Evolutionary conservation across 176 grass and related monocot species (phyloP), one percentile per base, ranked within the genome.

Genomic region (Themeda triandra): DNA sequence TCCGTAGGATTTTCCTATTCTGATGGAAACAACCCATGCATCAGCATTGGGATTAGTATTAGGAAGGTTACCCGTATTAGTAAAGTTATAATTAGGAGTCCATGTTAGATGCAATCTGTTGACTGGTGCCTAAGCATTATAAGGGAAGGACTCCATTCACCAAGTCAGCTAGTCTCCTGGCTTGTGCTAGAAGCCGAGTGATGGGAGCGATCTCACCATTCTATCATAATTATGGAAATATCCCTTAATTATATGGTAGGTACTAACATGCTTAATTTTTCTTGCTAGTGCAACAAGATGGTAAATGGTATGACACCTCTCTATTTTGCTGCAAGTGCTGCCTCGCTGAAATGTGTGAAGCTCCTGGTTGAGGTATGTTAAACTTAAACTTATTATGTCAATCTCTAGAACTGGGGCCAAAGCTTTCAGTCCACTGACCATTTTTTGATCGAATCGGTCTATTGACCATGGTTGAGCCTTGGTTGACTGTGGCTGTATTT

Each of bases 351-450:
- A 68, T 87, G 70, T 67, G 46, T 44, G 48, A 67, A 69, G 18
- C 84, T 86, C 15, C 69, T 86, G 32, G 32, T 86, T 66, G 11
- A 86, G 84, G 84, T 86, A 86, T 18, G 44, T 3, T 35, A 73
- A 48, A 54, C 72, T 79, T 23, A 80, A 73, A 15, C 33, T 36
- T 17, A 40, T 54, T 35, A 63, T 53, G 46, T 62, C 53, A 51
- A 45, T 62, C 24, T 29, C 21, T 48, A 19, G 0, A 63, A 56
- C 37, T 59, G 59, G 10, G 18, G 27, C 27, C 17, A 11, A 19
- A n/a, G 21, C 1, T 32, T 75, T 35, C 32, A 30, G 71, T 86
- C 6, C 23, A 54, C 19, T 21, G 51, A 23, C 19, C 51, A 9
- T 23, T 54, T 8, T 23, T 54, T 54, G 18, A 54, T 21, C 7